These are phyloP conservation scores for Tubosaeta sp. DNA, from an alignment of 768 basidiomycete species.

Conservation along the genomic window DNA sequence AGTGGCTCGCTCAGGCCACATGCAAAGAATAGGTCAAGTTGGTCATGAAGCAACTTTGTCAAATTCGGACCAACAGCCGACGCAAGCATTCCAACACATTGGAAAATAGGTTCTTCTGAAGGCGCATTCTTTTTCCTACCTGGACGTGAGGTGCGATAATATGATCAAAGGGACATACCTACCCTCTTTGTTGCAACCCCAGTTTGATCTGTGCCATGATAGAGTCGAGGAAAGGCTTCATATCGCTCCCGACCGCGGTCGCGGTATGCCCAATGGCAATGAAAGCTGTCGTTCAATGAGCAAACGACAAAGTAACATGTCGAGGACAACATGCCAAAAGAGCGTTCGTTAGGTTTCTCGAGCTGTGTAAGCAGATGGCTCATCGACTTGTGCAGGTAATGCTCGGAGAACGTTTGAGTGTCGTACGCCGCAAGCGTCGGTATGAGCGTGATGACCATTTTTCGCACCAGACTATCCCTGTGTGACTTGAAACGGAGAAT, in stretches of 20 bases:
- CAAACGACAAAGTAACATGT: slow-evolving; percentile 2
- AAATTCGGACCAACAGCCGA: slow-evolving; percentile 93
- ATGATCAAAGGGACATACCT: slow-evolving; percentile 14
- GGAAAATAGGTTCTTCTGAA: slow-evolving; percentile 92
- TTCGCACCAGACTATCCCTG: slow-evolving; percentile 82
- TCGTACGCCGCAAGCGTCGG: slow-evolving; percentile 94
- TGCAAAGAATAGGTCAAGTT: slow-evolving; percentile 93
- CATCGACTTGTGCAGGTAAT: slow-evolving; percentile 93
- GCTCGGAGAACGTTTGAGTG: slow-evolving; percentile 84
- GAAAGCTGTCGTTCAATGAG: slow-evolving; percentile 56
- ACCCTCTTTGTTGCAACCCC: slow-evolving; percentile 88
- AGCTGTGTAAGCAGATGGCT: slow-evolving; percentile 83
- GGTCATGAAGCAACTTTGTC: slow-evolving; percentile 93
- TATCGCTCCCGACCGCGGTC: slow-evolving; percentile 84
- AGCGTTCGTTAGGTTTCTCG: slow-evolving; percentile 83
- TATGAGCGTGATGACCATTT: slow-evolving; percentile 94
- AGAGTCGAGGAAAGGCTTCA: slow-evolving; percentile 92
- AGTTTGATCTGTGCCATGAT: slow-evolving; percentile 87
- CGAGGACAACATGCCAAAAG: slow-evolving; percentile 55
- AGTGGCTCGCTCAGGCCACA: slow-evolving; percentile 91
- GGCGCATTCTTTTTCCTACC: slow-evolving; percentile 82
- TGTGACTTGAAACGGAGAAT: slow-evolving; percentile 86
- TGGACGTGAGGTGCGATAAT: slow-evolving; percentile 1
- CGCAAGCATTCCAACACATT: slow-evolving; percentile 96
- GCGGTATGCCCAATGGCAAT: slow-evolving; percentile 96